phyloP scores from a whole-genome alignment of 208 protist genomes.

The Leishmania amazonensis region DNA sequence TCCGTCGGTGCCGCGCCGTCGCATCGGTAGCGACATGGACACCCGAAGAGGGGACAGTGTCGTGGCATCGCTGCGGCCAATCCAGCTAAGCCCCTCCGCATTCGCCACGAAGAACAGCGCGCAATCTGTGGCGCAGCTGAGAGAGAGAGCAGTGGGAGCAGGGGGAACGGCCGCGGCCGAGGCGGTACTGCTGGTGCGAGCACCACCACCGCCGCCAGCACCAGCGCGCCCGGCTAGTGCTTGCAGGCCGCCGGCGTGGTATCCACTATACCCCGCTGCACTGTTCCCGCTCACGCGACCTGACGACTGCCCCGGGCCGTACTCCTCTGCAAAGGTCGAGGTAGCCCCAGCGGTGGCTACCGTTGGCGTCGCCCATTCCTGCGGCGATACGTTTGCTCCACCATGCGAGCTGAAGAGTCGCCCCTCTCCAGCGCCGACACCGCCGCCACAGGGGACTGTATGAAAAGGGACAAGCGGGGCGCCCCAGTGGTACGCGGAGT shows the following conservation, averaged over 20 bases:
- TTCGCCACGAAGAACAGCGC: slow-evolving; percentile 48
- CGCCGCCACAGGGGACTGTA: slow-evolving; percentile 8
- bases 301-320: not conserved
- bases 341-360: not conserved
- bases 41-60: slow-evolving; percentile 21
- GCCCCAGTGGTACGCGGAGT: slow-evolving; percentile 15
- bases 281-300: not conserved
- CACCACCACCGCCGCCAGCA: not conserved
- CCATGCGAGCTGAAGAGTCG: not conserved
- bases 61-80: slow-evolving; percentile 31
- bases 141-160: slow-evolving; percentile 52
- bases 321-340: slow-evolving; percentile 4
- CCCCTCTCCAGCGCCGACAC: not conserved
- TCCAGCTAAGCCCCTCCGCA: slow-evolving; percentile 31
- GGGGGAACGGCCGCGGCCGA: not conserved
- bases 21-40: slow-evolving; percentile 13
- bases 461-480: slow-evolving; percentile 23
- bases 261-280: not conserved
- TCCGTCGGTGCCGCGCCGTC: not conserved
- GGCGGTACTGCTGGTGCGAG: not conserved
- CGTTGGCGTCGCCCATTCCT: slow-evolving; percentile 17
- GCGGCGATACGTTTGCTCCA: not conserved
- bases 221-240: not conserved
- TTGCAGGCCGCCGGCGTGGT: not conserved
- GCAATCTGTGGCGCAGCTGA: slow-evolving; percentile 49